Evolutionary conservation across 148 eudicot genomes (phyloP), one percentile per base, ranked within the genome.

Genomic region (Agrostemma githago): DNA sequence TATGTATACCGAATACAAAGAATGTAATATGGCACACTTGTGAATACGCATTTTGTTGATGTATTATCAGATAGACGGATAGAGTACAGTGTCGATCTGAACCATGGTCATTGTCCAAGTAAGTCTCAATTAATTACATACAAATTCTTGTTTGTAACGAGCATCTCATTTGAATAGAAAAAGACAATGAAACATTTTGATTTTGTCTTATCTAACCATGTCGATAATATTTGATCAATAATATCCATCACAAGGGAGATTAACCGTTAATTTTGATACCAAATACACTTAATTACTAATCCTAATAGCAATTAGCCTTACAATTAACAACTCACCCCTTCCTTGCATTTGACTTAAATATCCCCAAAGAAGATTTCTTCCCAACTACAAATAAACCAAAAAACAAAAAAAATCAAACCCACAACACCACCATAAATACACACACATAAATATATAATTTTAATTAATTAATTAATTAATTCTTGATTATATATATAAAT

Each of bases 321-420:
- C 16, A 62, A 44, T 73, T 26, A 37, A 62, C 58, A 44, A 3
- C 43, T 62, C 41, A 62, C 43, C 12, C 53, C 17, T n/a, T 51
- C 53, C 34, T 66, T 8, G 8, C 2, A 2, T 48, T 42, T 66
- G 12, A 14, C 54, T n/a, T 16, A 51, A 46, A 69, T 70, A 68
- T 48, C 60, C 14, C 20, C 9, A 44, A 44, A 62, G 21, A 73
- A 62, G 59, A 70, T 70, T 61, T 61, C 72, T 21, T 54, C 64
- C 64, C 60, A 56, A 64, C 26, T 63, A 26, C 69, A 15, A 43
- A 57, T 57, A 61, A 21, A 6, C 44, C 1, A n/a, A 14, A 62
- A 3, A 38, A 14, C 8, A 65, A 41, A 41, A 65, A 65, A 65
- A 43, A 43, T 44, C 70, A 66, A 5, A 14, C 68, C 0, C 40